Evolutionary conservation across 805 yeast genomes (phyloP).

Genomic region (Spathaspora gorwiae): DNA sequence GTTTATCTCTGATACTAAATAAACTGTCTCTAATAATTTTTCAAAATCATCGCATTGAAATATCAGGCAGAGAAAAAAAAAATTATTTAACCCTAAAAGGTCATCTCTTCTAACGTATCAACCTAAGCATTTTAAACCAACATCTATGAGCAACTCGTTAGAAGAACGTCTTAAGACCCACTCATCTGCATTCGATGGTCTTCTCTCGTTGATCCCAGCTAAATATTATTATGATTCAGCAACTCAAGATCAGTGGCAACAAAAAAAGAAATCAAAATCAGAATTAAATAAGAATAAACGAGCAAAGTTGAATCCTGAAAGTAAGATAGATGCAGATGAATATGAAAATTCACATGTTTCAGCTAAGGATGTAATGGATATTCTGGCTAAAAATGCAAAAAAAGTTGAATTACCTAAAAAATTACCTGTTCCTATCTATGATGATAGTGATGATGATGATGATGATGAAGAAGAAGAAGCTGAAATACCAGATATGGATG

Average conservation of each 20-base stretch:
- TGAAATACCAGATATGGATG: conserved; percentile 11
- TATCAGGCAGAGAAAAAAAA: neutral
- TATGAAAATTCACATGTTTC: conserved; percentile 37
- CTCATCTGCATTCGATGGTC: conserved; percentile 81
- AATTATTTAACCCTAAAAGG: neutral
- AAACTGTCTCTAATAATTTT: no score
- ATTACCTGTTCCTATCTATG: conserved; percentile 8
- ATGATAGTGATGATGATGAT: conserved; percentile 6
- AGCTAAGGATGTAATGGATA: conserved; percentile 59
- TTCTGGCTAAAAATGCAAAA: conserved; percentile 51
- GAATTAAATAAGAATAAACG: conserved; percentile 58
- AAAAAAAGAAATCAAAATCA: conserved; percentile 67
- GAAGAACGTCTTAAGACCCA: conserved; percentile 79
- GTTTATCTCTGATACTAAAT: no score
- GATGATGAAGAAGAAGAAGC: conserved; percentile 7
- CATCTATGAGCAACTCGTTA: conserved; percentile 50
- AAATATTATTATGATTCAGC: conserved; percentile 91
- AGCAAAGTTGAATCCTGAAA: conserved; percentile 71
- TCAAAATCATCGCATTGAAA: no score
- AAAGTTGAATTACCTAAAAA: conserved; percentile 37
- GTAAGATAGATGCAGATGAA: conserved; percentile 40
- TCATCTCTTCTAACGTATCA: neutral
- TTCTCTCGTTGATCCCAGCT: conserved; percentile 88
- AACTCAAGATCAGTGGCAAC: conserved; percentile 85
- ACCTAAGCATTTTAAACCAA: neutral